Base-by-base conservation (phyloP, 2,329 filamentous ascomycete genomes). In the Escovopsis sp. region DNA sequence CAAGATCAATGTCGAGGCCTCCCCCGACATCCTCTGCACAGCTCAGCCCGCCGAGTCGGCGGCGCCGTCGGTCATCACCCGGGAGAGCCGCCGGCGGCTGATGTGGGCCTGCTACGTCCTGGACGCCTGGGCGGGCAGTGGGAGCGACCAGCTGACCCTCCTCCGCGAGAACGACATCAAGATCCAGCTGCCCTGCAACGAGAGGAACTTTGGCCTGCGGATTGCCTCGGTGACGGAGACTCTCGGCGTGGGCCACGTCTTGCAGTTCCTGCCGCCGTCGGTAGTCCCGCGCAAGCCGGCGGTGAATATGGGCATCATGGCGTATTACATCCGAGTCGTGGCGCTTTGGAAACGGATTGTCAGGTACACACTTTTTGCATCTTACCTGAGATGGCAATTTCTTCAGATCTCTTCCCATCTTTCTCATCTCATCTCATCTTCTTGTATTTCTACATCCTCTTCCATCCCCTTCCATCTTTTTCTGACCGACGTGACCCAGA, bases 91-190 rank as follows among this genome's bases (percentile, higher is more conserved):
- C 1, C 45, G 57, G 11, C 52, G 57, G 11, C 51, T 61, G 8
- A 61, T 61, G 57, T 61, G 57, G 57, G 57, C 57, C 9, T 60
- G 57, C 40, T 60, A 60, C 33, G 55, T 59, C 12, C 48, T 61
- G 14, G 57, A 60, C 39, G 56, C 57, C 3, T 60, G 56, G 55
- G 55, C 57, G 2, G 55, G 57, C 16, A 58, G 52, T 33, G 57
- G 57, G 31, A 51, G 54, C 26, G 57, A 60, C 35, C 56, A 59
- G 37, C 40, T 60, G 13, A 58, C 56, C 1, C 46, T 60, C 17
- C 48, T 60, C 12, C 56, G 55, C 6, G 57, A 60, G 35, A 54
- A 49, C 36, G 57, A 60, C 34, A 59, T 60, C 45, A 60, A 60
- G 41, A 58, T 60, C 16, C 57, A 60, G 39, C 47, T 60, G 29